Evolutionary conservation across 2,329 filamentous ascomycete genomes (phyloP).

Genomic region (Ophiostoma sp.): DNA sequence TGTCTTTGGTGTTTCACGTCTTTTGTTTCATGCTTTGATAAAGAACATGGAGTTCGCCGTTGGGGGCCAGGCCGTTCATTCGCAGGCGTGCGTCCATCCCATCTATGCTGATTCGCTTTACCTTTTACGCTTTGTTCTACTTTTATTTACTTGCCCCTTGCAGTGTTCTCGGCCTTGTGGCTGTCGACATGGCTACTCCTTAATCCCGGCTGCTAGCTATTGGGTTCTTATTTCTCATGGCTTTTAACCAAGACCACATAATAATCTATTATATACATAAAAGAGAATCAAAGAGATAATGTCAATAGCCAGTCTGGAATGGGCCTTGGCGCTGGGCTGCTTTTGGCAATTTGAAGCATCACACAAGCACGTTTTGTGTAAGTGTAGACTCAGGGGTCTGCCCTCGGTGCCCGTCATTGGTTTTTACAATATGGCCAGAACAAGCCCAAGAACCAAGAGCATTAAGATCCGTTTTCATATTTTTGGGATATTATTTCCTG

Average conservation of each 20-base stretch:
- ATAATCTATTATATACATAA: not conserved
- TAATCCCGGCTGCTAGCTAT: too few species aligned
- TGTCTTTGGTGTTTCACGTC: not conserved
- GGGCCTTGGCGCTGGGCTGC: not conserved
- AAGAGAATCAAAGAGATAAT: not conserved
- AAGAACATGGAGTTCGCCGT: not conserved
- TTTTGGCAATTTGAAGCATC: not conserved
- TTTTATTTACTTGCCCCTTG: not conserved
- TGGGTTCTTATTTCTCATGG: too few species aligned
- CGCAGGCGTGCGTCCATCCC: not conserved
- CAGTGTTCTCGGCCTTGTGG: not conserved
- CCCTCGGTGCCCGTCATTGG: not conserved
- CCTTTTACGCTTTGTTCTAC: not conserved
- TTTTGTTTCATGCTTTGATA: not conserved
- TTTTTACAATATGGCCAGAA: not conserved
- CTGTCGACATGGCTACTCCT: not conserved
- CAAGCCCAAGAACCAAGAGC: not conserved
- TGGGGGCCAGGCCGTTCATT: not conserved
- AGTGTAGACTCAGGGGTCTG: not conserved
- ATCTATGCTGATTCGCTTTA: not conserved
- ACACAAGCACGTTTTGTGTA: slow-evolving; percentile 1
- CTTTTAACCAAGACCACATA: too few species aligned
- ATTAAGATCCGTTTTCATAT: not conserved
- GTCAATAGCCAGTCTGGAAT: not conserved
- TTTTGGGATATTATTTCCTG: not conserved